Percentiles rank a stretch among this genome's conserved stretches.
These are phyloP conservation scores for Agaricus subrufescens DNA, from an alignment of 768 basidiomycete genomes.

Conservation along the genomic window DNA sequence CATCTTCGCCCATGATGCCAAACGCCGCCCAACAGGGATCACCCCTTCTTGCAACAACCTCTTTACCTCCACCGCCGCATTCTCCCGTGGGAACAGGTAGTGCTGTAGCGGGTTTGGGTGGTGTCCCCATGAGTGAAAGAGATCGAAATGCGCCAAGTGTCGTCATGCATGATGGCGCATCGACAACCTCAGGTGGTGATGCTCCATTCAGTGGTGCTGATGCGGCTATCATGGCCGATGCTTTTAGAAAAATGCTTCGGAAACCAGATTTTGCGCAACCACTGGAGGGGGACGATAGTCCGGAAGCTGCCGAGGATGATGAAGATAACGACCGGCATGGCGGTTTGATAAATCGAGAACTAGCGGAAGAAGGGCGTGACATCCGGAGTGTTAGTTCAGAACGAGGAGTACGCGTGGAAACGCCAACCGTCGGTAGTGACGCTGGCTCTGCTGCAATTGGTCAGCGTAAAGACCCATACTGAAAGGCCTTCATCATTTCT, in stretches of 20 bases:
- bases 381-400: slow-evolving; percentile 80
- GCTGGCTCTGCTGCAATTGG: slow-evolving; percentile 7
- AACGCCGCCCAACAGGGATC: slow-evolving; percentile 43
- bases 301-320: slow-evolving; percentile 35
- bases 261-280: slow-evolving; percentile 82
- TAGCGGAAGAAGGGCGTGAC: slow-evolving; percentile 88
- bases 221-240: slow-evolving; percentile 91
- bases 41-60: slow-evolving; percentile 37
- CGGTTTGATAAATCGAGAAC: slow-evolving; percentile 60
- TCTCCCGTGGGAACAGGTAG: slow-evolving; percentile 12
- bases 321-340: slow-evolving; percentile 16
- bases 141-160: slow-evolving; percentile 34
- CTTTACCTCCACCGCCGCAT: slow-evolving; percentile 11
- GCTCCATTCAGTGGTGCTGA: slow-evolving; percentile 80
- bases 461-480: slow-evolving; percentile 9
- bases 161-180: slow-evolving; percentile 68
- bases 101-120: slow-evolving; percentile 12
- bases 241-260: slow-evolving; percentile 82
- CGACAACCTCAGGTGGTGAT: slow-evolving; percentile 60
- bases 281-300: slow-evolving; percentile 58
- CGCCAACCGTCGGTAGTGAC: slow-evolving; percentile 11
- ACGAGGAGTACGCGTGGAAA: slow-evolving; percentile 73
- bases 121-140: slow-evolving; percentile 23
- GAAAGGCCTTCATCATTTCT: slow-evolving; percentile 4
- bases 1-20: slow-evolving; percentile 80